These are phyloP conservation scores for Pisolithus marmoratus DNA, from an alignment of 768 basidiomycete genomes.

Conservation along the genomic window DNA sequence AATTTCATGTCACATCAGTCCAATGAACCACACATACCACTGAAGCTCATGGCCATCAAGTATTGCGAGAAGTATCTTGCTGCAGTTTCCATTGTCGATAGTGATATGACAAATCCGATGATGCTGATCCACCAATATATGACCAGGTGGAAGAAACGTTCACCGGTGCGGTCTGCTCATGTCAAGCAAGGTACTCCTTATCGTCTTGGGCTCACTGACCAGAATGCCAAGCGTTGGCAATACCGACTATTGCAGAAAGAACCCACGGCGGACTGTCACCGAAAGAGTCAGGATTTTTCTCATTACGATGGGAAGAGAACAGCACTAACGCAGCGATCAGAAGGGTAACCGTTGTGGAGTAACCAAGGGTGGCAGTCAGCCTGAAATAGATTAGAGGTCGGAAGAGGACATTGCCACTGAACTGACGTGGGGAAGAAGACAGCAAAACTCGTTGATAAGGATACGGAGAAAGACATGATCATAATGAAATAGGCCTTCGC, in stretches of 20 bases:
- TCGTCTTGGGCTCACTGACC: slow-evolving; percentile 18
- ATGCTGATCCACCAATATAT: slow-evolving; percentile 58
- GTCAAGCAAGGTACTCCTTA: background rate
- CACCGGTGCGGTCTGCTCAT: slow-evolving; percentile 47
- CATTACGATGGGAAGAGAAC: background rate
- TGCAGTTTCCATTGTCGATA: slow-evolving; percentile 44
- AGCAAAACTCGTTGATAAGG: slow-evolving; percentile 53
- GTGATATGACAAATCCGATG: slow-evolving; percentile 54
- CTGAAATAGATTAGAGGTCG: slow-evolving; percentile 22
- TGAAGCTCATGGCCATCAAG: slow-evolving; percentile 55
- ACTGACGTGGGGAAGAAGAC: slow-evolving; percentile 54
- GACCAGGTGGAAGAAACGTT: slow-evolving; percentile 58
- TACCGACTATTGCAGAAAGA: slow-evolving; percentile 44
- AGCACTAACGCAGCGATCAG: slow-evolving; percentile 51
- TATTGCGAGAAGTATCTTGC: slow-evolving; percentile 60
- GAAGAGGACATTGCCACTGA: background rate
- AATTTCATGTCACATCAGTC: background rate
- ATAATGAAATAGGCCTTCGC: slow-evolving; percentile 30
- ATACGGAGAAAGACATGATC: slow-evolving; percentile 43
- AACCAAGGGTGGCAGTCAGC: slow-evolving; percentile 55
- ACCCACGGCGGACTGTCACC: slow-evolving; percentile 56
- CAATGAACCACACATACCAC: slow-evolving; percentile 22
- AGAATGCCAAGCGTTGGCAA: slow-evolving; percentile 52
- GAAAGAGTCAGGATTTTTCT: background rate
- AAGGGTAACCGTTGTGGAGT: slow-evolving; percentile 52